phyloP scores from a whole-genome alignment of 2,329 filamentous ascomycete genomes.

The Coniochaeta sp. region DNA sequence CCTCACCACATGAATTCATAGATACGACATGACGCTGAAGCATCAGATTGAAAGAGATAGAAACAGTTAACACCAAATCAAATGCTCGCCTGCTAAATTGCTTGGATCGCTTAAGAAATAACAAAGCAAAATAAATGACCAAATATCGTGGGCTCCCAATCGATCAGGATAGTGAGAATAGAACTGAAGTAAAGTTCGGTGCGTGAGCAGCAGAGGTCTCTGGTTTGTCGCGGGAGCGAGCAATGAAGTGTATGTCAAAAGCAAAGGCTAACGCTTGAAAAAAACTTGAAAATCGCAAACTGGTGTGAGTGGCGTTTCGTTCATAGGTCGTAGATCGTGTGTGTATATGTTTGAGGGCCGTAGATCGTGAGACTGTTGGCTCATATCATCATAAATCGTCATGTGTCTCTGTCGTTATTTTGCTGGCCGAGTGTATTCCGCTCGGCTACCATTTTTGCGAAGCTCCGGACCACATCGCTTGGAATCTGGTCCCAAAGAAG shows the following conservation, averaged over 20 bases:
- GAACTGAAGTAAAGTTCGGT: slow-evolving; percentile 21
- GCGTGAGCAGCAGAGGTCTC: slow-evolving; percentile 38
- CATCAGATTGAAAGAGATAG: slow-evolving; percentile 8
- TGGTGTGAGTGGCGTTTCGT: slow-evolving; percentile 3
- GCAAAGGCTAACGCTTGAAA: slow-evolving; percentile 10
- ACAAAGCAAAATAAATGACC: slow-evolving; percentile 10
- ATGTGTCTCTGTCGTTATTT: slow-evolving; percentile 33
- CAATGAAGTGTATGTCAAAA: slow-evolving; percentile 20
- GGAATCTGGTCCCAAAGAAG: slow-evolving; percentile 93
- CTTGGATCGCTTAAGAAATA: slow-evolving; percentile 8
- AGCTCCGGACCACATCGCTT: slow-evolving; percentile 82
- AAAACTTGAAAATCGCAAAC: slow-evolving; percentile 3
- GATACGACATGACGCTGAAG: background rate
- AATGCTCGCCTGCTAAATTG: slow-evolving; percentile 25
- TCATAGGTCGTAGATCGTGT: background rate
- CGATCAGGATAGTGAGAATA: slow-evolving; percentile 4
- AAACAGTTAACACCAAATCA: slow-evolving; percentile 19
- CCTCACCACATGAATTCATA: background rate
- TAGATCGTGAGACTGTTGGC: slow-evolving; percentile 8
- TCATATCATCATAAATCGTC: slow-evolving; percentile 15
- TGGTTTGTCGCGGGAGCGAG: slow-evolving; percentile 18
- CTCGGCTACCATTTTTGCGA: slow-evolving; percentile 83
- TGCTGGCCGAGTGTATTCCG: slow-evolving; percentile 41
- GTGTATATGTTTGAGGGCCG: slow-evolving; percentile 8
- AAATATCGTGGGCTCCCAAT: slow-evolving; percentile 9